These are phyloP conservation scores for Claviceps spartinae DNA, from an alignment of 2,329 filamentous ascomycete genomes.

Conservation along the genomic window DNA sequence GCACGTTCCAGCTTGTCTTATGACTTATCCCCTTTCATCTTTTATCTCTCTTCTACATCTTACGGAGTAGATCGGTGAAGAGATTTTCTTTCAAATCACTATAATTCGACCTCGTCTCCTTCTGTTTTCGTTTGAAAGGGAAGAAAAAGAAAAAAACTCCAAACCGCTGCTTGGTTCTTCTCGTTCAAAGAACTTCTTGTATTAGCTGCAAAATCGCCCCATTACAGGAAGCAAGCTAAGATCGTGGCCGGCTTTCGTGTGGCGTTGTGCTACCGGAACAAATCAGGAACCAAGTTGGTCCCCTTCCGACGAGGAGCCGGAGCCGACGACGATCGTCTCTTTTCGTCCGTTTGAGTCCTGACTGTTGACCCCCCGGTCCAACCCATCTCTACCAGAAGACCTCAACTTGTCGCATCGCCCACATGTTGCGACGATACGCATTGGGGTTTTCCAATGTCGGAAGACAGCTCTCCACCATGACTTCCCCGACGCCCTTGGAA, in stretches of 20 bases:
- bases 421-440: constrained; percentile 35
- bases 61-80: neutral
- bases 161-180: neutral
- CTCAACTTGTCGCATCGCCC: constrained; percentile 6
- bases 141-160: neutral
- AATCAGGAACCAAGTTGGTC: neutral
- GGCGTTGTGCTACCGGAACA: neutral
- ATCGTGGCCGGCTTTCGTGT: neutral
- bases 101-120: neutral
- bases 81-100: neutral
- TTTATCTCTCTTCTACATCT: neutral
- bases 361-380: neutral
- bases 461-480: constrained; percentile 35
- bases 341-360: too few species aligned
- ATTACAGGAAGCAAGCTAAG: neutral
- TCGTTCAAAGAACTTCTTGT: neutral
- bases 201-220: too few species aligned
- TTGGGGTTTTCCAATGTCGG: constrained; percentile 41
- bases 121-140: neutral
- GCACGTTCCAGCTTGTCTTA: neutral
- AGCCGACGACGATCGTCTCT: constrained; percentile 6
- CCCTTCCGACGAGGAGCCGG: neutral
- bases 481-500: constrained; percentile 66
- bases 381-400: neutral
- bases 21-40: neutral